Evolutionary conservation across 2,329 filamentous ascomycete species (phyloP), one percentile per base, ranked within the genome.

Genomic region (Lecanosticta acicola): DNA sequence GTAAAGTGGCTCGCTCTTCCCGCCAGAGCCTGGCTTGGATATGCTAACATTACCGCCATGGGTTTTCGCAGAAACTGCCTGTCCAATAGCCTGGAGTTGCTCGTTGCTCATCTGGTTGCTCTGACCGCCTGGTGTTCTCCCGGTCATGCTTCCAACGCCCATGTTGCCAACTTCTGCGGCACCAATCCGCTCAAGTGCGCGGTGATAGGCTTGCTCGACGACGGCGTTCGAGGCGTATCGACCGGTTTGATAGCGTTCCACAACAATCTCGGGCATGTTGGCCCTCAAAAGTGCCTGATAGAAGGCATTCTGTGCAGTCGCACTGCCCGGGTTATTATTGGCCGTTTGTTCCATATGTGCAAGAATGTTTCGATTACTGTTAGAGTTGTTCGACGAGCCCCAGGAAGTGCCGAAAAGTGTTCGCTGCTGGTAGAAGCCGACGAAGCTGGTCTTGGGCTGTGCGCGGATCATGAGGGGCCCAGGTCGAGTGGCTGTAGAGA

Each of bases 221-320:
- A 80, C 79, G 13, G 81, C 66, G 64, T 91, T 96, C 16, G 80
- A 81, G 9, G 90, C 90, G 65, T 90, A 98, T 45, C 84, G 81
- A 51, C 86, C 86, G 13, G 85, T 89, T 63, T 89, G 83, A 67
- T 95, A 93, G 60, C 93, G 78, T 68, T 97, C 89, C 49, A 96
- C 79, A 46, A 98, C 74, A 53, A 98, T 94, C 41, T 89, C 84
- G 14, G 91, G 87, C 85, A 96, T 90, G 61, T 94, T 93, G 41
- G 91, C 89, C 63, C 86, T 85, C 45, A 96, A 76, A 11, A 98
- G 79, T 37, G 90, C 84, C 64, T 91, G 85, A 65, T 98, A 98
- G 66, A 98, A 96, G 13, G 87, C 84, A 65, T 91, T 93, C 66
- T 98, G 93, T 16, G 89, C 83, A 35, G 85, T 85, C 20, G 89